phyloP scores from a whole-genome alignment of 2,329 filamentous ascomycete species.

The Cercospora nicotianae region DNA sequence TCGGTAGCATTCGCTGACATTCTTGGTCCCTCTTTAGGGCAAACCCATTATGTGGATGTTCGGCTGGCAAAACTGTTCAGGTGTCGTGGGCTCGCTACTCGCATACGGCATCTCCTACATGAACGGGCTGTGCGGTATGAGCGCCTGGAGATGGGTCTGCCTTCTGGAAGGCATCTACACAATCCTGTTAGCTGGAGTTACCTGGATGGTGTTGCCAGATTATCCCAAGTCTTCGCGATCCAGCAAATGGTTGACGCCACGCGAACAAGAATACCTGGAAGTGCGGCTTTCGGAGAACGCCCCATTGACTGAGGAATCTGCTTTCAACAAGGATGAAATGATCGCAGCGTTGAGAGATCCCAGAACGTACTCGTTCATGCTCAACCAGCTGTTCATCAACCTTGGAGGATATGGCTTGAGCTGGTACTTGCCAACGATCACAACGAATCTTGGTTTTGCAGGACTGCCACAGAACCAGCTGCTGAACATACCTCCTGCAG shows the following conservation, averaged over 20 bases:
- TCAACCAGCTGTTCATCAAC: slow-evolving; percentile 61
- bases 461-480: slow-evolving; percentile 50
- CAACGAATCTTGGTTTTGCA: slow-evolving; percentile 63
- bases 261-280: slow-evolving; percentile 53
- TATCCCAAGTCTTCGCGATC: slow-evolving; percentile 50
- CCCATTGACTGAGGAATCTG: slow-evolving; percentile 46
- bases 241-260: slow-evolving; percentile 53
- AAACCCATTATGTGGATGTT: slow-evolving; percentile 29
- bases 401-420: slow-evolving; percentile 54
- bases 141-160: slow-evolving; percentile 57
- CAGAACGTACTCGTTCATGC: slow-evolving; percentile 43
- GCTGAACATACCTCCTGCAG: slow-evolving; percentile 45
- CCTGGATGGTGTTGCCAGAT: slow-evolving; percentile 50
- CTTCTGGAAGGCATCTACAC: slow-evolving; percentile 63
- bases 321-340: slow-evolving; percentile 59
- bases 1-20: no score
- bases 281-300: slow-evolving; percentile 44
- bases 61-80: slow-evolving; percentile 47
- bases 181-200: slow-evolving; percentile 46
- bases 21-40: no score
- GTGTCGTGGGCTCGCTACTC: slow-evolving; percentile 25
- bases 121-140: slow-evolving; percentile 48
- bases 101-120: slow-evolving; percentile 48
- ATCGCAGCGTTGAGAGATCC: slow-evolving; percentile 51
- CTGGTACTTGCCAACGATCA: slow-evolving; percentile 51